These are phyloP conservation scores for Penicillium thymicola DNA, from an alignment of 2,329 filamentous ascomycete genomes.

Conservation along the genomic window DNA sequence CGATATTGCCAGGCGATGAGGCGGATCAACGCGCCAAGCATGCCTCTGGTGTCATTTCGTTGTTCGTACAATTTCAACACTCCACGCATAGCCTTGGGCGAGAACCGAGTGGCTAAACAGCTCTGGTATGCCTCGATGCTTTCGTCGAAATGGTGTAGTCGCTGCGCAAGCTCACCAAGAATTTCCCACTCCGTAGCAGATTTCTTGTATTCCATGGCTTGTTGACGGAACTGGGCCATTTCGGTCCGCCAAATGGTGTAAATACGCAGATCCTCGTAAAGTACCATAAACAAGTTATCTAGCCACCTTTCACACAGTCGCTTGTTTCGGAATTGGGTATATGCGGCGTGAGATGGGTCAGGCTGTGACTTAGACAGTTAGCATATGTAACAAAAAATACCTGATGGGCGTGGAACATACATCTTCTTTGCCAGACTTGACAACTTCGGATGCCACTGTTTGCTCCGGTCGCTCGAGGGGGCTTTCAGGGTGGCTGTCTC, in stretches of 20 bases:
- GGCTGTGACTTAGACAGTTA: slow-evolving; percentile 44
- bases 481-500: slow-evolving; percentile 28
- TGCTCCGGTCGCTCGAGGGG: slow-evolving; percentile 75
- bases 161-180: slow-evolving; percentile 84
- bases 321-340: slow-evolving; percentile 94
- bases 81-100: slow-evolving; percentile 84
- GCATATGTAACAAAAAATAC: background rate
- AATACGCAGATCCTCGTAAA: slow-evolving; percentile 95
- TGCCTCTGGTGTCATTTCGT: slow-evolving; percentile 73
- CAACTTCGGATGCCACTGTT: slow-evolving; percentile 71
- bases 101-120: slow-evolving; percentile 84
- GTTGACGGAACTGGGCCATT: slow-evolving; percentile 90
- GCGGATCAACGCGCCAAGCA: slow-evolving; percentile 79
- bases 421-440: slow-evolving; percentile 71
- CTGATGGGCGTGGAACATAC: slow-evolving; percentile 43
- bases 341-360: slow-evolving; percentile 65
- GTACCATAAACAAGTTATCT: slow-evolving; percentile 97
- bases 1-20: slow-evolving; percentile 97
- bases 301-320: slow-evolving; percentile 96
- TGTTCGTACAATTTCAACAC: slow-evolving; percentile 77
- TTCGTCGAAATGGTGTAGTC: slow-evolving; percentile 87
- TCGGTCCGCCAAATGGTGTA: slow-evolving; percentile 99
- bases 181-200: slow-evolving; percentile 98
- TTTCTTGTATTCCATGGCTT: slow-evolving; percentile 94
- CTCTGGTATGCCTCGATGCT: slow-evolving; percentile 89